Evolutionary conservation across 2,329 filamentous ascomycete species (phyloP).

Genomic region (Colletotrichum sojae): DNA sequence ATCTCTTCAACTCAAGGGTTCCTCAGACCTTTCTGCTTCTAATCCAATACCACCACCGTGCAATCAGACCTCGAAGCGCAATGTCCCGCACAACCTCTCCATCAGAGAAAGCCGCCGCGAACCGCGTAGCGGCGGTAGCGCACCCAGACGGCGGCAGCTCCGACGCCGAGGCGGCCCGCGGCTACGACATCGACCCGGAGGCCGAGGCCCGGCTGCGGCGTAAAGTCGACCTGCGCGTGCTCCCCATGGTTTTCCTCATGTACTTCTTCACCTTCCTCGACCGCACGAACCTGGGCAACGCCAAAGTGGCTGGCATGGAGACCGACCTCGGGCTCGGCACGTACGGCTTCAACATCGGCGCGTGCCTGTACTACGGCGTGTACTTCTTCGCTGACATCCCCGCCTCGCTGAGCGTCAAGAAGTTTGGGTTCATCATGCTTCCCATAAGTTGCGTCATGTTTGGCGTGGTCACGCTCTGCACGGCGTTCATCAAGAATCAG

Average conservation of each 20-base stretch:
- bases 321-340: conserved; percentile 59
- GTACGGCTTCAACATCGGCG: conserved; percentile 42
- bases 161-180: conserved; percentile 41
- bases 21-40: background rate
- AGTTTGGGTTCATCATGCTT: conserved; percentile 42
- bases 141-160: background rate
- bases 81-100: conserved; percentile 14
- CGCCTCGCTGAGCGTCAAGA: conserved; percentile 42
- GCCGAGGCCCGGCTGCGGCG: conserved; percentile 42
- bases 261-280: conserved; percentile 71
- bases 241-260: conserved; percentile 68
- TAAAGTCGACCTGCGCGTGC: conserved; percentile 50
- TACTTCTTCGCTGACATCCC: conserved; percentile 44
- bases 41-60: background rate
- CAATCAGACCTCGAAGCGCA: background rate
- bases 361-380: conserved; percentile 43
- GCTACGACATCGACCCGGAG: conserved; percentile 40
- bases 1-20: background rate
- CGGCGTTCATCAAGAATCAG: conserved; percentile 70
- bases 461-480: conserved; percentile 71
- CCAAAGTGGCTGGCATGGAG: conserved; percentile 58
- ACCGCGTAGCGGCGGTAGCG: background rate
- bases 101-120: conserved; percentile 8
- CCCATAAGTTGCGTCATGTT: conserved; percentile 61
- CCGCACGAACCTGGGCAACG: conserved; percentile 63